Evolutionary conservation across 768 basidiomycete genomes (phyloP).

Genomic region (Calocybe indica): DNA sequence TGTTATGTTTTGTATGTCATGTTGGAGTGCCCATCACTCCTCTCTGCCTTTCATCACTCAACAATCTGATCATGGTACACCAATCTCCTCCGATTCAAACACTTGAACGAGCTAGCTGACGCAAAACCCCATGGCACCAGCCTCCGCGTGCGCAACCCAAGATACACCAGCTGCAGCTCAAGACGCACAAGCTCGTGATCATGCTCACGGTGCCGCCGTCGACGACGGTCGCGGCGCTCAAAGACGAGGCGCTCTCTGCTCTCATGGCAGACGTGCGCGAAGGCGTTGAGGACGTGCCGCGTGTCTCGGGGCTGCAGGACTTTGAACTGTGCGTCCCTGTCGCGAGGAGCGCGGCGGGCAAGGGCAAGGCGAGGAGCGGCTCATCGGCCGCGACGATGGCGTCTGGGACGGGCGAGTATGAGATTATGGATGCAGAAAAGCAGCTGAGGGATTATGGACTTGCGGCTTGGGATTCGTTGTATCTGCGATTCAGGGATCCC

Average conservation of each 20-base stretch:
- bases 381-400: too few relatives aligned
- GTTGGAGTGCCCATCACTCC: too few relatives aligned
- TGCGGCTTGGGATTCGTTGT: constrained; percentile 62
- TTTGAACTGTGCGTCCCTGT: constrained; percentile 60
- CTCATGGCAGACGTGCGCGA: constrained; percentile 42
- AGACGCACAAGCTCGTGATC: constrained; percentile 67
- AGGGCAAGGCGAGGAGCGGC: constrained; percentile 20
- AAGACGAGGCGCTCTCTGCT: constrained; percentile 58
- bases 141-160: constrained; percentile 53
- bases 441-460: constrained; percentile 44
- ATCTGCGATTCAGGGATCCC: constrained; percentile 58
- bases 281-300: constrained; percentile 21
- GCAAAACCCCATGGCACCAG: constrained; percentile 13
- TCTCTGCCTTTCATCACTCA: too few relatives aligned
- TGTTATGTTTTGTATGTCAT: too few relatives aligned
- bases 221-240: constrained; percentile 51
- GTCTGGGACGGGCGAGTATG: constrained; percentile 38
- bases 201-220: constrained; percentile 51
- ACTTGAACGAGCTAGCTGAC: too few relatives aligned
- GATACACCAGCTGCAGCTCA: constrained; percentile 62
- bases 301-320: constrained; percentile 21
- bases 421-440: constrained; percentile 38
- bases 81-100: too few relatives aligned
- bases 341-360: constrained; percentile 44
- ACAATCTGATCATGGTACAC: too few relatives aligned